Evolutionary conservation across 208 protist genomes (phyloP), one percentile per base, ranked within the genome.

Genomic region (Kentomonas sorsogonicus): DNA sequence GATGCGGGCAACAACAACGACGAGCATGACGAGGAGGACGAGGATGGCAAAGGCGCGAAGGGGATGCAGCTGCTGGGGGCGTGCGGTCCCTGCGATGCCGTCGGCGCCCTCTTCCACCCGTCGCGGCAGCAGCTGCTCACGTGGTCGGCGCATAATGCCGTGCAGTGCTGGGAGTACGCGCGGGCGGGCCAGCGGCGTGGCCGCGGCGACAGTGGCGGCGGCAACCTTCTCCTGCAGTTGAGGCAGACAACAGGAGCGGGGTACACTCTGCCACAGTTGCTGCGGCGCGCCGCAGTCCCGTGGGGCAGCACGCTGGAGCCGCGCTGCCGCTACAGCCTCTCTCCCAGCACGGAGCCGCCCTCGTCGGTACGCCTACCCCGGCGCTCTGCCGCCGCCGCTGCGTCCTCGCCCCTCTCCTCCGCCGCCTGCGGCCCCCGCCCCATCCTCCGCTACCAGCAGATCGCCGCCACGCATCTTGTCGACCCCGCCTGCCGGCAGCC

Each of bases 391-490:
- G 9, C 36, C 36, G 36, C 36, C 36, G 36, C 15, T 15, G 15
- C 15, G 11, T n/a, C 15, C 47, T 51, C 33, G 55, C 27, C 26
- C 4, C 47, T 7, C 2, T 18, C 9, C 20, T 20, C 9, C 51
- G 27, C 33, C 53, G 40, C 25, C 26, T 34, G 20, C 44, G 38
- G 40, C 33, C 16, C 34, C 5, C 15, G 51, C 29, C 20, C 36
- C 0, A 23, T 50, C 57, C 5, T 56, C 22, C 5, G n/a, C 26
- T 31, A 40, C 45, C 22, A 38, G 2, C 25, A 33, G 43, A 22
- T 89, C 23, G 70, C 61, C 18, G 77, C 72, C 36, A 33, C 89
- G 52, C 87, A 94, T 70, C 53, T 89, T 39, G 56, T 94, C 16
- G 87, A 94, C 53, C 60, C 74, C 29, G 73, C 78, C 2, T 70